Conservation (phyloP, 2,329 filamentous ascomycete species). For the Achaetomium macrosporum region DNA sequence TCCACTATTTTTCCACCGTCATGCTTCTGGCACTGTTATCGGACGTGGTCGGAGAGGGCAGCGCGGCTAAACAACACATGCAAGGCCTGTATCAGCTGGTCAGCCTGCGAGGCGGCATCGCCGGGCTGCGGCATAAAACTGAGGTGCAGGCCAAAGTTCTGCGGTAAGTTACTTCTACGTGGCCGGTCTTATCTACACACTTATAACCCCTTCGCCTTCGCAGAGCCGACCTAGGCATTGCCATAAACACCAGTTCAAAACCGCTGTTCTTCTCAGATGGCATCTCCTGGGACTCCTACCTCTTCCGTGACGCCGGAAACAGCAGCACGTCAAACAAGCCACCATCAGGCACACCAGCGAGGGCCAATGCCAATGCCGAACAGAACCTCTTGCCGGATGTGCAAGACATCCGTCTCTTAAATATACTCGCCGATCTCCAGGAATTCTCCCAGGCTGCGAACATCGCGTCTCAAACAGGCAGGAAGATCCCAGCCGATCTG, state of each 20-base stretch:
- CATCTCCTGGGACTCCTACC: conserved; percentile 15
- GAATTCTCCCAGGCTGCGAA: conserved; percentile 29
- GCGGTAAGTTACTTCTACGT: conserved; percentile 6
- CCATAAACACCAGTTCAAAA: conserved; percentile 8
- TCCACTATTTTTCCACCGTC: conserved; percentile 13
- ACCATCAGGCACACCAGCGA: background rate
- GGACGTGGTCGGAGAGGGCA: conserved; percentile 5
- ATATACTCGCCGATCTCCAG: conserved; percentile 28
- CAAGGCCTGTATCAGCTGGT: conserved; percentile 15
- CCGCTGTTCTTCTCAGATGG: conserved; percentile 15
- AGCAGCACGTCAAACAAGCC: background rate
- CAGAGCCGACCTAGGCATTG: conserved; percentile 10
- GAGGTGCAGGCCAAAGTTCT: conserved; percentile 19
- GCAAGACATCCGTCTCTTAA: conserved; percentile 23
- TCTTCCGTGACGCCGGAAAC: background rate
- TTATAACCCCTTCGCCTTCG: background rate
- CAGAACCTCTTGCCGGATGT: background rate
- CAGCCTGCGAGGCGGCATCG: conserved; percentile 15
- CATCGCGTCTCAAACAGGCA: conserved; percentile 12
- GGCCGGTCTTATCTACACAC: background rate
- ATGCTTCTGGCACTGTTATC: conserved; percentile 12
- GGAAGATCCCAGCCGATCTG: conserved; percentile 26
- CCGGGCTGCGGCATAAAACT: conserved; percentile 8
- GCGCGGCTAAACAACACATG: conserved; percentile 12
- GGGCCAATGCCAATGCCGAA: background rate